Evolutionary conservation across 306 rosid genomes (phyloP).

Genomic region (Prunus padus): DNA sequence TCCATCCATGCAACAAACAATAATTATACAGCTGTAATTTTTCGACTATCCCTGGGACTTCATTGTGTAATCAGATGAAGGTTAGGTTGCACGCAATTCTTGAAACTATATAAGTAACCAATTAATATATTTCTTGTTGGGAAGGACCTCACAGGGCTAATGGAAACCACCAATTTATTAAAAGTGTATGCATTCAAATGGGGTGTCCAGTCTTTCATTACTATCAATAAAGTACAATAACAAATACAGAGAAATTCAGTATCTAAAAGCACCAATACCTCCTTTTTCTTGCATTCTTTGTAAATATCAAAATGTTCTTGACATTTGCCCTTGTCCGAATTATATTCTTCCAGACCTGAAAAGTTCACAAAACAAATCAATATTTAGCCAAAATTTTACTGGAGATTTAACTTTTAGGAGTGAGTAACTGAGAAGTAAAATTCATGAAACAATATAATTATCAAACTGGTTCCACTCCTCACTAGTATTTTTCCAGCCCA

Average conservation of each 20-base stretch:
- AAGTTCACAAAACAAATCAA: neutral
- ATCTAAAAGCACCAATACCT: conserved; percentile 47
- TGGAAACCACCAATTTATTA: neutral
- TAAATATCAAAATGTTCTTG: conserved; percentile 85
- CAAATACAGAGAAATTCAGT: conserved; percentile 9
- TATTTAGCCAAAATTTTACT: neutral
- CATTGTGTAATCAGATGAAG: neutral
- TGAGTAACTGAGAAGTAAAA: neutral
- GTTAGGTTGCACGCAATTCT: neutral
- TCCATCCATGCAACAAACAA: neutral
- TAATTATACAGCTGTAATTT: neutral
- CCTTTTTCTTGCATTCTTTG: conserved; percentile 96
- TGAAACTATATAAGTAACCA: neutral
- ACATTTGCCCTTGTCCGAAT: conserved; percentile 78
- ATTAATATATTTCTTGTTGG: neutral
- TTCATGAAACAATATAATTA: neutral
- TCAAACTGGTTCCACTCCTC: neutral
- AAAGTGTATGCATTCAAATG: neutral
- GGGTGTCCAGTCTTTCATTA: neutral
- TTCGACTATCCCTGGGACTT: neutral
- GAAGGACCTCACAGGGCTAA: neutral
- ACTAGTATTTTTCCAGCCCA: neutral
- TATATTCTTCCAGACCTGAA: conserved; percentile 76
- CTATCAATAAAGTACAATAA: neutral
- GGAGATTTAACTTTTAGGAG: neutral